A percentile compares a stretch with the other conserved stretches of the same genome.
Conservation (phyloP, 2,329 filamentous ascomycete genomes). For the Daldinia eschscholtzii region DNA sequence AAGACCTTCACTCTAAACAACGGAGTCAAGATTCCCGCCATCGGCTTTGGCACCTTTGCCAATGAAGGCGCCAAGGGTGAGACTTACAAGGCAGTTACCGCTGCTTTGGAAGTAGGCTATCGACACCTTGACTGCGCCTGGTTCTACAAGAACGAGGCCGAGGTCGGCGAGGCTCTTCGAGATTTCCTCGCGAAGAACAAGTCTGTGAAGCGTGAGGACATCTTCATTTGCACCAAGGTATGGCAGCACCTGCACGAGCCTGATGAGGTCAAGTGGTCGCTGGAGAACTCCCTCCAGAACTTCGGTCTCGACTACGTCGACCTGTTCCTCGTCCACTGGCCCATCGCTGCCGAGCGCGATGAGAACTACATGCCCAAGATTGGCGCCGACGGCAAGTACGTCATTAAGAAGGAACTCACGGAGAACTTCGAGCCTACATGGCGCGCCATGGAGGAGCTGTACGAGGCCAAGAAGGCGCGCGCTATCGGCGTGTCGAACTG, state of each 20-base stretch:
- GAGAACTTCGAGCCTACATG: slow-evolving; percentile 75
- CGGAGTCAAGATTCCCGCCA: slow-evolving; percentile 69
- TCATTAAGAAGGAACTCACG: slow-evolving; percentile 70
- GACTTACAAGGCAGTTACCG: slow-evolving; percentile 73
- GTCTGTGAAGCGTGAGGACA: slow-evolving; percentile 64
- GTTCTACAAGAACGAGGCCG: slow-evolving; percentile 76
- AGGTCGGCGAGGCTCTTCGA: slow-evolving; percentile 69
- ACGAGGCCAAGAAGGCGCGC: slow-evolving; percentile 50
- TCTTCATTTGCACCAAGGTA: slow-evolving; percentile 75
- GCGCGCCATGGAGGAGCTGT: slow-evolving; percentile 67
- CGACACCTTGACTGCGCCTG: slow-evolving; percentile 76
- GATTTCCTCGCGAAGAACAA: slow-evolving; percentile 57
- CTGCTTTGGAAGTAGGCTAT: slow-evolving; percentile 72
- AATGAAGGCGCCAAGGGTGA: slow-evolving; percentile 73
- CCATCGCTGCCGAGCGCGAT: slow-evolving; percentile 60
- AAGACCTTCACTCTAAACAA: slow-evolving; percentile 61
- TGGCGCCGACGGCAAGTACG: slow-evolving; percentile 61
- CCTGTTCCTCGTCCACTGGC: slow-evolving; percentile 70
- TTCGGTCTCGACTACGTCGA: slow-evolving; percentile 69
- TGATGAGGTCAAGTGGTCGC: slow-evolving; percentile 68
- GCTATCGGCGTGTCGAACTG: slow-evolving; percentile 63
- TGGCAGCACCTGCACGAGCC: slow-evolving; percentile 76
- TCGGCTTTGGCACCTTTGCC: slow-evolving; percentile 76
- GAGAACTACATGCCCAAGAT: slow-evolving; percentile 59
- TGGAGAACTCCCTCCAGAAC: slow-evolving; percentile 65